These are phyloP conservation scores for Zygotorulaspora chibaensis DNA, from an alignment of 805 yeast species.

Conservation along the genomic window DNA sequence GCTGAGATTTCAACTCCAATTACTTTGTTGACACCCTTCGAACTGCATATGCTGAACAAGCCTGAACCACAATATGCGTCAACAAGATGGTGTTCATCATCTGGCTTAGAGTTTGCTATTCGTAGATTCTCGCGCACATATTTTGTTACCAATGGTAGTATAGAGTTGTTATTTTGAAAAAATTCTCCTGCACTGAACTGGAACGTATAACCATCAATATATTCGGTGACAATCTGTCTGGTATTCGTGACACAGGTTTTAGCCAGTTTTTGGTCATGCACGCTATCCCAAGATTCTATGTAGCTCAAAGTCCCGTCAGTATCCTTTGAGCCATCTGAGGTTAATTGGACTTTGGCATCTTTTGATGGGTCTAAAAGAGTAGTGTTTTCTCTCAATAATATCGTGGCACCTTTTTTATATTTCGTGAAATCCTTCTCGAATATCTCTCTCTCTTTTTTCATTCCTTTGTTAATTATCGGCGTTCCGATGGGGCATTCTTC, in stretches of 20 bases:
- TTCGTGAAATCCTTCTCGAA: constrained; percentile 45
- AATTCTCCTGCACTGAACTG: constrained; percentile 93
- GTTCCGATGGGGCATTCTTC: constrained; percentile 95
- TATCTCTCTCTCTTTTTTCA: constrained; percentile 59
- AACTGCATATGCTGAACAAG: constrained; percentile 81
- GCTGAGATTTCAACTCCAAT: constrained; percentile 93
- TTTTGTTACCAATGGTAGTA: constrained; percentile 73
- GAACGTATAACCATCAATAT: constrained; percentile 68
- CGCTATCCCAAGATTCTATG: constrained; percentile 31
- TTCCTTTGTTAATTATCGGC: constrained; percentile 64
- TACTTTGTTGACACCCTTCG: constrained; percentile 73
- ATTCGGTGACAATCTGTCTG: constrained; percentile 75
- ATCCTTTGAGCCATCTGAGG: constrained; percentile 45
- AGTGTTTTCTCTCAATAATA: constrained; percentile 77
- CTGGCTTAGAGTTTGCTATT: constrained; percentile 39
- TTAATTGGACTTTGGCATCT: constrained; percentile 33
- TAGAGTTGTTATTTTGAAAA: constrained; percentile 92
- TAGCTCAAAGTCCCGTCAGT: constrained; percentile 38
- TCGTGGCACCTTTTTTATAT: constrained; percentile 78
- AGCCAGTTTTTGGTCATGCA: constrained; percentile 36
- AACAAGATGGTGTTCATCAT: constrained; percentile 62
- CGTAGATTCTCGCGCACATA: constrained; percentile 73
- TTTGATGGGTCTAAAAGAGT: constrained; percentile 32
- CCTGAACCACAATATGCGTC: constrained; percentile 98
- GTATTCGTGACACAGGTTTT: constrained; percentile 77